These are phyloP conservation scores for Cytospora paraplurivora DNA, from an alignment of 2,329 filamentous ascomycete species.

Conservation along the genomic window DNA sequence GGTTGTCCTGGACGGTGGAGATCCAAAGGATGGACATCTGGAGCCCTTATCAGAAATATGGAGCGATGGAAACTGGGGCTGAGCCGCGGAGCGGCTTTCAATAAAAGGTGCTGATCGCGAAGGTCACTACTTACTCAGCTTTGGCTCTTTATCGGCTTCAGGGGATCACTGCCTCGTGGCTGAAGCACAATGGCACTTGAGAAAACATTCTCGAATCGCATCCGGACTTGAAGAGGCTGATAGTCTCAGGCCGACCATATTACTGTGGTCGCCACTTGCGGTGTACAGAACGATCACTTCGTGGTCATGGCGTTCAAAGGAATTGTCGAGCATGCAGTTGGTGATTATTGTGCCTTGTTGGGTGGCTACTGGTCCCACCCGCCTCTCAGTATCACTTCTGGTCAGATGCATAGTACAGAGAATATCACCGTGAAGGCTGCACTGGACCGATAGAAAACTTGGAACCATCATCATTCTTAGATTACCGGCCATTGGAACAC, in stretches of 20 bases:
- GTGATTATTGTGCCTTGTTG: no score
- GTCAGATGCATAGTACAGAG: neutral
- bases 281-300: no score
- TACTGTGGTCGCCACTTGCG: no score
- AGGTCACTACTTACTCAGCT: slow-evolving; percentile 34
- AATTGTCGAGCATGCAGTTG: slow-evolving; percentile 1
- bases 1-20: slow-evolving; percentile 39
- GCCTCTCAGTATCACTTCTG: neutral
- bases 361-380: no score
- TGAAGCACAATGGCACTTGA: no score
- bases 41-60: slow-evolving; percentile 32
- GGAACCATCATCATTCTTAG: neutral
- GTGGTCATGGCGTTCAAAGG: no score
- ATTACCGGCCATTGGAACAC: neutral
- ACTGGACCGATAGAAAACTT: neutral
- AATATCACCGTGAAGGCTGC: neutral
- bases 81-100: slow-evolving; percentile 30
- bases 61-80: slow-evolving; percentile 37
- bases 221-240: no score
- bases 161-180: no score
- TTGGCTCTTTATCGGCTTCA: no score
- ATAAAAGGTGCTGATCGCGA: slow-evolving; percentile 34
- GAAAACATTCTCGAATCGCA: no score
- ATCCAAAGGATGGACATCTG: slow-evolving; percentile 32
- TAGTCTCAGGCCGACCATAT: no score